phyloP scores from a whole-genome alignment of 768 basidiomycete species.

The Xanthoconium purpureum region DNA sequence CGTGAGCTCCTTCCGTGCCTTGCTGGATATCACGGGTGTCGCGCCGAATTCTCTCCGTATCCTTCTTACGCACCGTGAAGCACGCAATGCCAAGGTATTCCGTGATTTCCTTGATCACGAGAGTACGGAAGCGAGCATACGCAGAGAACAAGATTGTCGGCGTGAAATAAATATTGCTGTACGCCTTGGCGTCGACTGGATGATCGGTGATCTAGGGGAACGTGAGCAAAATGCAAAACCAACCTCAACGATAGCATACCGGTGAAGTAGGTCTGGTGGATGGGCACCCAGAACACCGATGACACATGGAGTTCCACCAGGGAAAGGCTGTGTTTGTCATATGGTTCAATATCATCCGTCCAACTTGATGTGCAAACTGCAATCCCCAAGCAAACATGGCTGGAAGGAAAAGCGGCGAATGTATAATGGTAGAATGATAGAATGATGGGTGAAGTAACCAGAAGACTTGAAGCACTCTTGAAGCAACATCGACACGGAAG shows the following conservation, averaged over 20 bases:
- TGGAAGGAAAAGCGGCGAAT: constrained; percentile 76
- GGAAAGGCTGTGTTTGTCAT: constrained; percentile 84
- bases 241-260: constrained; percentile 43
- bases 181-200: constrained; percentile 63
- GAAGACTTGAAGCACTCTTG: constrained; percentile 66
- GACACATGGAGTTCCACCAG: constrained; percentile 80
- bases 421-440: constrained; percentile 63
- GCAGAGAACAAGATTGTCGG: constrained; percentile 63
- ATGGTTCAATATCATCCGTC: constrained; percentile 90
- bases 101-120: constrained; percentile 87
- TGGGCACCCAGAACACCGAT: constrained; percentile 83
- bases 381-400: constrained; percentile 93
- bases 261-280: constrained; percentile 58
- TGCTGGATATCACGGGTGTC: constrained; percentile 29
- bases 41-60: constrained; percentile 62
- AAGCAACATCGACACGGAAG: constrained; percentile 70
- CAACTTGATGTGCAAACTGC: constrained; percentile 87
- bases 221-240: neutral
- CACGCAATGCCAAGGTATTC: constrained; percentile 92
- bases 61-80: constrained; percentile 88
- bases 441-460: constrained; percentile 77
- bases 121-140: constrained; percentile 73
- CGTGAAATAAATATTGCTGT: constrained; percentile 73
- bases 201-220: constrained; percentile 59
- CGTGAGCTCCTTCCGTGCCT: neutral